A percentile compares a stretch with the other conserved stretches of the same genome.
These are phyloP conservation scores for Phaffomyces antillensis DNA, from an alignment of 805 yeast species.

Conservation along the genomic window DNA sequence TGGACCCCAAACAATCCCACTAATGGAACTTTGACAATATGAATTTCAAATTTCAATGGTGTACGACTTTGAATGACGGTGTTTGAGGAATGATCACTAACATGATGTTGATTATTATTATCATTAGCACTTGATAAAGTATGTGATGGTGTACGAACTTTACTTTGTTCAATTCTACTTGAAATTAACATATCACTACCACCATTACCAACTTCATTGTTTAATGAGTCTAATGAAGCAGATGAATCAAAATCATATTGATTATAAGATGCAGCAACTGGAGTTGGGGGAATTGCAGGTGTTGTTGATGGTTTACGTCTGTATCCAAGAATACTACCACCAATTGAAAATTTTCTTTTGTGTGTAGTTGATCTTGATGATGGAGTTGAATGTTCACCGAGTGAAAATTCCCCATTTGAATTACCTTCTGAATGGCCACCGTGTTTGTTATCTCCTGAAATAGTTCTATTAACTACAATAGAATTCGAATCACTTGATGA, in stretches of 20 bases:
- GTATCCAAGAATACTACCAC: conserved; percentile 45
- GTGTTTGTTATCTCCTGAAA: conserved; percentile 9
- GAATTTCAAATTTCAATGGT: conserved; percentile 84
- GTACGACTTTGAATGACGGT: conserved; percentile 30
- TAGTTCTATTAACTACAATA: conserved; percentile 6
- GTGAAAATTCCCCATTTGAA: conserved; percentile 4
- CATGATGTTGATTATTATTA: neutral
- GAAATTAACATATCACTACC: conserved; percentile 49
- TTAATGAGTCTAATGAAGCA: conserved; percentile 56
- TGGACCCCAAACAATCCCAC: conserved; percentile 91
- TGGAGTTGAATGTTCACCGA: too few relatives aligned
- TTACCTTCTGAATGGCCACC: conserved; percentile 14
- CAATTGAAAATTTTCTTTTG: conserved; percentile 46
- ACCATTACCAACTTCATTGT: conserved; percentile 36
- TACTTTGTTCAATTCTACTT: conserved; percentile 47
- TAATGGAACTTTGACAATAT: conserved; percentile 85
- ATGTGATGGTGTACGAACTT: conserved; percentile 9
- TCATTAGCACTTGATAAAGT: conserved; percentile 3
- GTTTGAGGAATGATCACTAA: neutral
- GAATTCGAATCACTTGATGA: conserved; percentile 13
- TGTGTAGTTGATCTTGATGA: too few relatives aligned
- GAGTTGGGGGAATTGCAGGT: conserved; percentile 48
- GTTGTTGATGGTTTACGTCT: conserved; percentile 35
- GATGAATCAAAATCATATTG: conserved; percentile 33
- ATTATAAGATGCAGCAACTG: conserved; percentile 35